A percentile compares a stretch with the other conserved stretches of the same genome.
These are phyloP conservation scores for Cytospora schulzeri DNA, from an alignment of 2,329 filamentous ascomycete species.

Conservation along the genomic window DNA sequence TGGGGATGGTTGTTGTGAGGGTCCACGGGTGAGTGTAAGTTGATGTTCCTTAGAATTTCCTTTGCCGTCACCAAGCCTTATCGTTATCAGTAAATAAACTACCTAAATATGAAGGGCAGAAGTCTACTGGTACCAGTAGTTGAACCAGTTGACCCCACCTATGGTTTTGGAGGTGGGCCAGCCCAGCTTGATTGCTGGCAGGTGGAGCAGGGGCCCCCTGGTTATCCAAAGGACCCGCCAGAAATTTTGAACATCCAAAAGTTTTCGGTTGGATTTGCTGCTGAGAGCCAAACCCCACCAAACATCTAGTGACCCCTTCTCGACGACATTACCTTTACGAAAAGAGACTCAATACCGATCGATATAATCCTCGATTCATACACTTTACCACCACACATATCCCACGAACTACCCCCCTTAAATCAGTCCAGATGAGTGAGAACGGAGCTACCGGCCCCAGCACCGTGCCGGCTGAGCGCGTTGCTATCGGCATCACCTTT, in stretches of 20 bases:
- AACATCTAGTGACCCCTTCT: neutral
- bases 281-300: slow-evolving; percentile 18
- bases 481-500: slow-evolving; percentile 93
- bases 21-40: neutral
- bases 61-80: slow-evolving; percentile 21
- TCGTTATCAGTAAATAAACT: slow-evolving; percentile 16
- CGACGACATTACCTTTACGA: neutral
- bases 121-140: neutral
- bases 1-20: neutral
- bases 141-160: too few species aligned
- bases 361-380: slow-evolving; percentile 19
- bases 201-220: slow-evolving; percentile 16
- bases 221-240: slow-evolving; percentile 11
- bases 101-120: neutral
- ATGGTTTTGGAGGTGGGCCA: neutral
- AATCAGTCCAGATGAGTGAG: slow-evolving; percentile 46
- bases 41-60: slow-evolving; percentile 5
- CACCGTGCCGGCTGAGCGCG: slow-evolving; percentile 59
- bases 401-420: neutral
- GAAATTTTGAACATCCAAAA: slow-evolving; percentile 28
- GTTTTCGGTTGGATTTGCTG: slow-evolving; percentile 25
- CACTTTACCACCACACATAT: slow-evolving; percentile 8
- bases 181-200: neutral
- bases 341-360: neutral
- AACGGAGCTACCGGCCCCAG: slow-evolving; percentile 46